A percentile compares a stretch with the other conserved stretches of the same genome.
phyloP scores from a whole-genome alignment of 805 yeast species.

The Saccharomycodes ludwigii region DNA sequence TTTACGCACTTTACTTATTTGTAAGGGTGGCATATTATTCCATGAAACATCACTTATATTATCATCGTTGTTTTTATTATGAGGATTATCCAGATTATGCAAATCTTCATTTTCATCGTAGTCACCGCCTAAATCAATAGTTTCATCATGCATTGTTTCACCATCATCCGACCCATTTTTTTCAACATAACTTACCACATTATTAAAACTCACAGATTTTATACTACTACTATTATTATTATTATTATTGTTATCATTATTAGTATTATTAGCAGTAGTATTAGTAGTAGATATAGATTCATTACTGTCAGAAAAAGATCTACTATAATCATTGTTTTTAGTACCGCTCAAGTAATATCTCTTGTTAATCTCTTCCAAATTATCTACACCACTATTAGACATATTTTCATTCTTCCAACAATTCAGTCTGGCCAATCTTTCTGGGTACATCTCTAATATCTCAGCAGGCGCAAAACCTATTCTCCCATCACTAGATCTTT shows the following conservation, averaged over 20 bases:
- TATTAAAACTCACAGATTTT: conserved; percentile 24
- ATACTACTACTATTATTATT: conserved; percentile 6
- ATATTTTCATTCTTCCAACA: conserved; percentile 81
- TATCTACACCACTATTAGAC: too few relatives aligned
- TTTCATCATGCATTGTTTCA: conserved; percentile 14
- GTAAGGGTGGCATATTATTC: conserved; percentile 18
- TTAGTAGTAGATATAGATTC: neutral
- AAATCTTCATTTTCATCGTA: conserved; percentile 11
- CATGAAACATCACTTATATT: conserved; percentile 24
- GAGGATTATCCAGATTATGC: conserved; percentile 4
- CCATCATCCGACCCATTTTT: conserved; percentile 18
- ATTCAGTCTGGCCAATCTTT: conserved; percentile 80
- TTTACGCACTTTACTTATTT: conserved; percentile 14
- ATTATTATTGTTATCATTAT: conserved; percentile 3
- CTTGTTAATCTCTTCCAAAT: neutral
- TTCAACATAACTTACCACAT: conserved; percentile 23
- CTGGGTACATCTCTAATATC: conserved; percentile 81
- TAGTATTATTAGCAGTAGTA: conserved; percentile 3
- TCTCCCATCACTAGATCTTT: conserved; percentile 42
- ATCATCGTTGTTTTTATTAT: conserved; percentile 14
- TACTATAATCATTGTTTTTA: neutral
- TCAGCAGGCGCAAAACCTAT: conserved; percentile 98
- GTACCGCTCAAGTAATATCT: neutral
- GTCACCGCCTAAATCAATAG: conserved; percentile 27
- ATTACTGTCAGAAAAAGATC: neutral